These are phyloP conservation scores for Aspergillus pseudoglaucus DNA, from an alignment of 2,329 filamentous ascomycete genomes.

Conservation along the genomic window DNA sequence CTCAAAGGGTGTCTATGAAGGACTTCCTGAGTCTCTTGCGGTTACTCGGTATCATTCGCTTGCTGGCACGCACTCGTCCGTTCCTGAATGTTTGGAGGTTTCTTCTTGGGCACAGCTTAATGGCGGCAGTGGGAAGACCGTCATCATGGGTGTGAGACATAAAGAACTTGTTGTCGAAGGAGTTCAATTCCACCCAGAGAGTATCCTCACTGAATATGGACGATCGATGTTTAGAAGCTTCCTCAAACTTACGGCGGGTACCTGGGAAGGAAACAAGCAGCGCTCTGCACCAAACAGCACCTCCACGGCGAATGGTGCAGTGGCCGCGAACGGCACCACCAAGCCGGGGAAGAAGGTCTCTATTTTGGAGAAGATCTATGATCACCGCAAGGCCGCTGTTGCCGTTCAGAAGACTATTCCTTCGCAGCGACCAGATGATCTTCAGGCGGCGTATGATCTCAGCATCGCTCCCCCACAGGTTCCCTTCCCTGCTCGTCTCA, in stretches of 20 bases:
- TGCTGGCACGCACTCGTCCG: slow-evolving; percentile 79
- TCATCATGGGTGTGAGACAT: slow-evolving; percentile 96
- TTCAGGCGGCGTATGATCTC: slow-evolving; percentile 80
- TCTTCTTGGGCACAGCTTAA: slow-evolving; percentile 77
- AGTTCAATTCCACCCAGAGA: slow-evolving; percentile 97
- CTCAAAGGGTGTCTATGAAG: slow-evolving; percentile 79
- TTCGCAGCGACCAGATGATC: slow-evolving; percentile 72
- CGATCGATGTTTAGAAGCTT: slow-evolving; percentile 91
- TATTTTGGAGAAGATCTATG: slow-evolving; percentile 88
- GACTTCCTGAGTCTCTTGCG: slow-evolving; percentile 70
- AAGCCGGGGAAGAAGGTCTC: slow-evolving; percentile 60
- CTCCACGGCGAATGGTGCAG: slow-evolving; percentile 10
- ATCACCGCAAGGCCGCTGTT: slow-evolving; percentile 68
- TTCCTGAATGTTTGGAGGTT: slow-evolving; percentile 80
- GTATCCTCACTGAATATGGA: slow-evolving; percentile 85
- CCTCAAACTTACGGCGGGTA: slow-evolving; percentile 76
- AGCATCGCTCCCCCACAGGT: slow-evolving; percentile 79
- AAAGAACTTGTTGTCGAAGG: slow-evolving; percentile 88
- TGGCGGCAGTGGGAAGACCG: slow-evolving; percentile 65
- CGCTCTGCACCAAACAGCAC: slow-evolving; percentile 14
- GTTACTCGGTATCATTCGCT: slow-evolving; percentile 96
- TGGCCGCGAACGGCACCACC: slow-evolving; percentile 17
- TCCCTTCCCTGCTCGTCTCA: slow-evolving; percentile 69
- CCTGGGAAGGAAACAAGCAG: slow-evolving; percentile 73
- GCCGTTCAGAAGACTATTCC: slow-evolving; percentile 75